Percentiles rank a stretch among this genome's conserved stretches.
phyloP scores from a whole-genome alignment of 352 stramenopile species.

The Globisporangium mamillatum region DNA sequence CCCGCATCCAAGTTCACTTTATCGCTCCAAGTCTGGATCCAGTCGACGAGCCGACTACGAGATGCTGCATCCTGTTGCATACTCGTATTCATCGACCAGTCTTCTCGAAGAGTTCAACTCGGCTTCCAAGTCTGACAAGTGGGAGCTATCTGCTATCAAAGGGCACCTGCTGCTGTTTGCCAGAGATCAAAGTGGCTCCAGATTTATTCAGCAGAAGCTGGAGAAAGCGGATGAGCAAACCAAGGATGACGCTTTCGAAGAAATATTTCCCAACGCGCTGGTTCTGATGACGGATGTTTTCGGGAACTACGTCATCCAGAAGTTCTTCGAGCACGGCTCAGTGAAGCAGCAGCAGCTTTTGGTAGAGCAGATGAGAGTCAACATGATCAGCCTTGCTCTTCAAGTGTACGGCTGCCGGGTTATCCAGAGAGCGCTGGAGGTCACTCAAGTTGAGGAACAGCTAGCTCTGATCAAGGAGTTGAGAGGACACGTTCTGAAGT shows the following conservation, averaged over 20 bases:
- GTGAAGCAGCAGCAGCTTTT: constrained; percentile 85
- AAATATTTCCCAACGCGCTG: constrained; percentile 80
- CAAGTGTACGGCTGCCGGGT: constrained; percentile 97
- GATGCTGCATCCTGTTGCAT: constrained; percentile 49
- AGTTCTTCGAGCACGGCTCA: constrained; percentile 95
- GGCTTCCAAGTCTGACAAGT: constrained; percentile 70
- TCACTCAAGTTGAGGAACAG: constrained; percentile 71
- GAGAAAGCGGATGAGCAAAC: constrained; percentile 76
- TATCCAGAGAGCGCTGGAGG: constrained; percentile 92
- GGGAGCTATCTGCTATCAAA: constrained; percentile 75
- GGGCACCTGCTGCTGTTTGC: constrained; percentile 86
- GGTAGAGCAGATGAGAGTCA: constrained; percentile 83
- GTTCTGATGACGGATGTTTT: constrained; percentile 94
- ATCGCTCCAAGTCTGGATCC: constrained; percentile 30
- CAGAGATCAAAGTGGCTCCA: constrained; percentile 79
- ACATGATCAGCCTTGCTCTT: constrained; percentile 94
- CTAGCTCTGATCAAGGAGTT: constrained; percentile 78
- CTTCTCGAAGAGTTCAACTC: constrained; percentile 83
- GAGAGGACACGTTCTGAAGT: constrained; percentile 84
- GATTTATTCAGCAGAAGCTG: constrained; percentile 88
- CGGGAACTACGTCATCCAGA: constrained; percentile 99
- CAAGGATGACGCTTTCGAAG: constrained; percentile 75
- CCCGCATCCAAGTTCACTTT: constrained; percentile 25
- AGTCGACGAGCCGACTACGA: constrained; percentile 30
- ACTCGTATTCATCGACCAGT: constrained; percentile 68